A percentile compares a stretch with the other conserved stretches of the same genome.
These are phyloP conservation scores for Malassezia sympodialis DNA, from an alignment of 1,284 basidiomycete genomes.

Conservation along the genomic window DNA sequence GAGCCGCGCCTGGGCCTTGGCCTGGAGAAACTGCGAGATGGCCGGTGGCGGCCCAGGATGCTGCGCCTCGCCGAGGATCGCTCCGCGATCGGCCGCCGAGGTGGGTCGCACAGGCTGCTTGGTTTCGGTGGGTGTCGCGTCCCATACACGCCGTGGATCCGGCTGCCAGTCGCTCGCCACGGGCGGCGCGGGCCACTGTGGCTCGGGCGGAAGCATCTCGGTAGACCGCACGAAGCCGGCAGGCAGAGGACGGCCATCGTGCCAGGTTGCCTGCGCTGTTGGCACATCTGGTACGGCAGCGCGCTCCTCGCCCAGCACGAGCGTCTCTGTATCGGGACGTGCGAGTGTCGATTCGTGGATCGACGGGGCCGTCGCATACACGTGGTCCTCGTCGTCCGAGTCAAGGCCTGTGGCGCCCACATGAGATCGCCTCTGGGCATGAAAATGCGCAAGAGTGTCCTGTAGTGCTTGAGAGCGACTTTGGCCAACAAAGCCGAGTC, in stretches of 20 bases:
- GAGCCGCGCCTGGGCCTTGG: slow-evolving; percentile 76
- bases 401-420: slow-evolving; percentile 77
- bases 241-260: slow-evolving; percentile 65
- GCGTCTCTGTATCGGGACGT: background rate
- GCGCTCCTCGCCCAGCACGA: background rate
- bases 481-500: slow-evolving; percentile 66
- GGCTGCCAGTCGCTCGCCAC: slow-evolving; percentile 75
- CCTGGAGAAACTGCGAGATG: slow-evolving; percentile 83
- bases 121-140: slow-evolving; percentile 17
- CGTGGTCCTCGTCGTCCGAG: slow-evolving; percentile 27
- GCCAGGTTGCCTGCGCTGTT: slow-evolving; percentile 51
- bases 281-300: background rate
- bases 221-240: slow-evolving; percentile 67
- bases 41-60: slow-evolving; percentile 63
- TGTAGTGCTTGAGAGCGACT: slow-evolving; percentile 59
- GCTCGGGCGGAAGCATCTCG: slow-evolving; percentile 53
- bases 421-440: slow-evolving; percentile 52
- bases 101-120: slow-evolving; percentile 53
- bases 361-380: slow-evolving; percentile 25
- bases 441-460: slow-evolving; percentile 3
- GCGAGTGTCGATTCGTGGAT: slow-evolving; percentile 17
- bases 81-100: slow-evolving; percentile 58
- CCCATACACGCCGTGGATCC: slow-evolving; percentile 68
- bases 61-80: slow-evolving; percentile 68
- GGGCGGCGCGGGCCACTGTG: slow-evolving; percentile 63